phyloP scores from a whole-genome alignment of 2,329 filamentous ascomycete species.

The Colletotrichum melonis region DNA sequence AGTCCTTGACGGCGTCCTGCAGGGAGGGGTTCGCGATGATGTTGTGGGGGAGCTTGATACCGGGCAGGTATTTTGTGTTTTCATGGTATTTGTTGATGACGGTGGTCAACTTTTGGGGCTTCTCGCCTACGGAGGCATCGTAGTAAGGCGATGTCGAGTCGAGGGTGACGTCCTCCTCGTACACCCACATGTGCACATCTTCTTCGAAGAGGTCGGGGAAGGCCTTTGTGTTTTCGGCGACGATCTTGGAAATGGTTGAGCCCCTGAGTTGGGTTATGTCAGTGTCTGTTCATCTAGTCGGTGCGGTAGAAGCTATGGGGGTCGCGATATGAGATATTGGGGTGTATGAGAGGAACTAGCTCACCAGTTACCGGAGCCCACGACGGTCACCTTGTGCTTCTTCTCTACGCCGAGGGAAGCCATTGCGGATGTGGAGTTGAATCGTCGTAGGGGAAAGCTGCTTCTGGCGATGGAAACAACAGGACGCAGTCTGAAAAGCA shows the following conservation, averaged over 20 bases:
- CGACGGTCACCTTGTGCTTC: constrained; percentile 92
- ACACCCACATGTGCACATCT: constrained; percentile 99
- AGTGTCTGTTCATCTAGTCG: neutral
- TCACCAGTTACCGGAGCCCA: constrained; percentile 97
- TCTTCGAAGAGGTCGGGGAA: constrained; percentile 86
- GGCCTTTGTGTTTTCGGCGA: constrained; percentile 88
- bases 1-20: constrained; percentile 81
- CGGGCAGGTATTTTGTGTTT: constrained; percentile 98
- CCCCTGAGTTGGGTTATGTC: constrained; percentile 69
- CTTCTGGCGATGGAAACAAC: constrained; percentile 29
- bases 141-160: constrained; percentile 79
- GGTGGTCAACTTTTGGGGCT: constrained; percentile 86
- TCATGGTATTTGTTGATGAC: constrained; percentile 95
- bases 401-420: constrained; percentile 63
- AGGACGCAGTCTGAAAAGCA: constrained; percentile 35
- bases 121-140: constrained; percentile 69
- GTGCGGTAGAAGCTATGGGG: neutral
- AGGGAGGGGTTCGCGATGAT: constrained; percentile 86
- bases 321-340: neutral
- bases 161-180: constrained; percentile 87
- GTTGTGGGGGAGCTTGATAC: constrained; percentile 84
- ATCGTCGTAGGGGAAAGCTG: constrained; percentile 25
- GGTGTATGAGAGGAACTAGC: constrained; percentile 37
- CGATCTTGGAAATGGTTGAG: constrained; percentile 96
- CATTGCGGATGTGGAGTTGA: constrained; percentile 37